Conservation (phyloP, 2,329 filamentous ascomycete genomes). For the Colletotrichum higginsianum region DNA sequence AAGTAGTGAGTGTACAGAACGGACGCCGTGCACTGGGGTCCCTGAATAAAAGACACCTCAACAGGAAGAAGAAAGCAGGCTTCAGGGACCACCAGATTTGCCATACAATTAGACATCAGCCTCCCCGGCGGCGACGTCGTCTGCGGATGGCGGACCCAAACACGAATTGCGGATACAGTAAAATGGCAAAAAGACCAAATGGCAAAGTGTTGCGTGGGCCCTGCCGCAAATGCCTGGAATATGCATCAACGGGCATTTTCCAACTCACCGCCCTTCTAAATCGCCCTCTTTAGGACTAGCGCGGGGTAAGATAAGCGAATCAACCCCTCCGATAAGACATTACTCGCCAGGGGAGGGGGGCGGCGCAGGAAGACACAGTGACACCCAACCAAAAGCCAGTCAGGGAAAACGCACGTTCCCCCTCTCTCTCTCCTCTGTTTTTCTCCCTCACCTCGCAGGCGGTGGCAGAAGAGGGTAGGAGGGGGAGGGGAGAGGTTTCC, state of each 20-base stretch:
- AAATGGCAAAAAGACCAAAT: conserved; percentile 22
- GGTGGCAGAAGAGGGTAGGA: conserved; percentile 16
- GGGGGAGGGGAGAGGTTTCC: conserved; percentile 45
- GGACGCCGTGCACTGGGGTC: background rate
- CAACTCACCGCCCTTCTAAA: conserved; percentile 48
- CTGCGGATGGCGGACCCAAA: too few relatives aligned
- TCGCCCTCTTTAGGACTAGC: conserved; percentile 43
- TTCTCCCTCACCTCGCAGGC: background rate
- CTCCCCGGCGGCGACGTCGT: background rate
- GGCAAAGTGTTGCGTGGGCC: conserved; percentile 17
- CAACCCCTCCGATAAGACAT: conserved; percentile 47
- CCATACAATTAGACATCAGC: background rate
- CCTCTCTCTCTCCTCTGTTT: background rate
- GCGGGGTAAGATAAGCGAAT: conserved; percentile 44
- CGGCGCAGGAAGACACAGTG: background rate
- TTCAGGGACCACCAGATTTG: background rate
- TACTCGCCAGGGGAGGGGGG: conserved; percentile 38
- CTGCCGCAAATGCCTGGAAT: conserved; percentile 1
- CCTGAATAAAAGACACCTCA: background rate
- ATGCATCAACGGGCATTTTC: conserved; percentile 43
- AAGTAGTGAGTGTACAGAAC: too few relatives aligned
- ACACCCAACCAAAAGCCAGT: conserved; percentile 18
- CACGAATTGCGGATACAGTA: too few relatives aligned
- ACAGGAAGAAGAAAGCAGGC: background rate
- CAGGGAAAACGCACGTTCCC: conserved; percentile 13